Evolutionary conservation across 140 eudicot genomes (phyloP), one percentile per base, ranked within the genome.

Genomic region (Artemisia princeps): DNA sequence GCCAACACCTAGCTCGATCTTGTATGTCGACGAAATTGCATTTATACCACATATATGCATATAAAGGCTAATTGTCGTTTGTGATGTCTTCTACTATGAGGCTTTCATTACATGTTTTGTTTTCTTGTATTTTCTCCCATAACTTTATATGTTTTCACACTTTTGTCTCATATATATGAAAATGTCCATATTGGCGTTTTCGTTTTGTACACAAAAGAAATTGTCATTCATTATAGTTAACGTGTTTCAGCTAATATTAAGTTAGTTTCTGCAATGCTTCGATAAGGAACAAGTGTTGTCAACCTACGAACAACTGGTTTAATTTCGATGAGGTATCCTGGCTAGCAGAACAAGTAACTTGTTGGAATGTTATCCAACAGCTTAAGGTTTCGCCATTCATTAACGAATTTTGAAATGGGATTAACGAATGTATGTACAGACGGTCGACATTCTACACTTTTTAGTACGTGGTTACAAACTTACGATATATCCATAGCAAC

Each of bases 41-140:
- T 59, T 33, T 62, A 37, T 23, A 67, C 56, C 64, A 67, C 53
- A 57, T 30, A 73, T 45, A 65, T 44, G 24, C 45, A 44, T 63
- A 63, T 58, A 72, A 54, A 15, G 40, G 42, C 67, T 6, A 6
- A 58, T 58, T 16, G 60, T 69, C 74, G 30, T 69, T 69, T 69
- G 30, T 45, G 8, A 22, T 57, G 67, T 69, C 59, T 58, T 56
- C 48, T 65, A 58, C 44, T 58, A 3, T 22, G 6, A 12, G 45
- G n/a, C 58, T 49, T 22, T 48, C 50, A 65, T n/a, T 22, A 51
- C 49, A 50, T 26, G 26, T 50, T 66, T 66, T 26, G 48, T 50
- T 26, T 9, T 66, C 24, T n/a, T 51, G 14, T 50, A 46, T 30
- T 19, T 8, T 53, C 58, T 17, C 60, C 44, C 60, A 12, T n/a